A percentile compares a stretch with the other conserved stretches of the same genome.
These are phyloP conservation scores for Phytophthora tubulina DNA, from an alignment of 352 stramenopile genomes.

Conservation along the genomic window DNA sequence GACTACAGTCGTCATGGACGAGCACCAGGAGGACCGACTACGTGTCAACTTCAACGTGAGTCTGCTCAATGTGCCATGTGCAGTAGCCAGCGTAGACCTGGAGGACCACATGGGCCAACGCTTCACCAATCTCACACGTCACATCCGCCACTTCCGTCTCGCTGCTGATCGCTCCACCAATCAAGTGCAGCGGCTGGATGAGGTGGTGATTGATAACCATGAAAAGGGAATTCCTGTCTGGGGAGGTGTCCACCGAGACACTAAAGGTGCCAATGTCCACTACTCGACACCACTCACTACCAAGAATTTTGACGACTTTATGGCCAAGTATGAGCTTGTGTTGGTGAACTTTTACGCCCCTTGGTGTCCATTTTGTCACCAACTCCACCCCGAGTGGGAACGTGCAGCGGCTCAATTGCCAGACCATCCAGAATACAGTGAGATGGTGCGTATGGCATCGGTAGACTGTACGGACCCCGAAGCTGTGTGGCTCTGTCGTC, in stretches of 20 bases:
- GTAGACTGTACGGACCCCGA: constrained; percentile 83
- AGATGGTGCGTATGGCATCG: constrained; percentile 81
- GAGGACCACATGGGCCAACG: constrained; percentile 83
- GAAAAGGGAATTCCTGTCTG: constrained; percentile 69
- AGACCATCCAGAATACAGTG: constrained; percentile 82
- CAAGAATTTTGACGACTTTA: constrained; percentile 80
- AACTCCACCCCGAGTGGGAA: constrained; percentile 84
- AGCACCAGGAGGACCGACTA: constrained; percentile 83
- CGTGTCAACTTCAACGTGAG: constrained; percentile 90
- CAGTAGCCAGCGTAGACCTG: constrained; percentile 78
- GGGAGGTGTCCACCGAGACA: constrained; percentile 63
- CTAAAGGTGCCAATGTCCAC: constrained; percentile 60
- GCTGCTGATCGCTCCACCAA: constrained; percentile 41
- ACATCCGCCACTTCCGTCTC: constrained; percentile 82
- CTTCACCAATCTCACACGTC: constrained; percentile 82
- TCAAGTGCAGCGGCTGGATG: constrained; percentile 59
- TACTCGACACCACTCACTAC: constrained; percentile 78
- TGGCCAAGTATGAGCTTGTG: constrained; percentile 87
- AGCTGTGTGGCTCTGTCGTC: constrained; percentile 70
- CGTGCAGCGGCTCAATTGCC: constrained; percentile 71
- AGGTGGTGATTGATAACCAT: constrained; percentile 78
- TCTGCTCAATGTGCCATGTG: constrained; percentile 76
- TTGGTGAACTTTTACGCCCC: constrained; percentile 89
- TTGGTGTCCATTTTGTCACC: constrained; percentile 82
- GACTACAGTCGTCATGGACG: constrained; percentile 74